phyloP scores from a whole-genome alignment of 306 rosid species.

The Rosa chinensis region DNA sequence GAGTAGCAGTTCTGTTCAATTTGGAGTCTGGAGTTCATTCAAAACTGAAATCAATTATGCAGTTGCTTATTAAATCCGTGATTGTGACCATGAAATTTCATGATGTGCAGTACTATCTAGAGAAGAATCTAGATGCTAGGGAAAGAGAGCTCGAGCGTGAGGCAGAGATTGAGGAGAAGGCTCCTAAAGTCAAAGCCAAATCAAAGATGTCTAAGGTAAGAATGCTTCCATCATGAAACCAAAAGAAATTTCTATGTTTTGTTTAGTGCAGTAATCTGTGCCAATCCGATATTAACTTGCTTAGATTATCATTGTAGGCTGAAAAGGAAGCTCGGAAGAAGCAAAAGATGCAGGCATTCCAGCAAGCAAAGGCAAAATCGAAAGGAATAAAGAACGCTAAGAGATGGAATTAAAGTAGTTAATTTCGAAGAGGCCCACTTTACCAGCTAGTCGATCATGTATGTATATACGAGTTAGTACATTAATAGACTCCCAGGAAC shows the following conservation, averaged over 20 bases:
- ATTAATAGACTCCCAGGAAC: conserved; percentile 32
- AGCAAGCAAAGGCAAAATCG: conserved; percentile 87
- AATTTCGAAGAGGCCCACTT: conserved; percentile 28
- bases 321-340: conserved; percentile 95
- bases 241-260: background rate
- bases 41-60: background rate
- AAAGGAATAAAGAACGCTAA: conserved; percentile 74
- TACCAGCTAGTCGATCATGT: conserved; percentile 47
- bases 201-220: conserved; percentile 96
- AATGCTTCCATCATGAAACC: conserved; percentile 4
- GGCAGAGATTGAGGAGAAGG: conserved; percentile 91
- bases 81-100: conserved; percentile 28
- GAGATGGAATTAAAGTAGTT: conserved; percentile 77
- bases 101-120: conserved; percentile 73
- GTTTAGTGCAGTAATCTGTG: background rate
- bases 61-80: conserved; percentile 15
- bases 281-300: background rate
- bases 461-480: conserved; percentile 23
- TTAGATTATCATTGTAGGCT: conserved; percentile 46
- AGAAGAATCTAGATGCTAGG: conserved; percentile 91
- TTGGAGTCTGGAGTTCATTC: background rate
- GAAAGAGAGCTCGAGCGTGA: conserved; percentile 77
- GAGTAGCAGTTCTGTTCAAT: background rate
- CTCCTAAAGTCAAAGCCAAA: conserved; percentile 93
- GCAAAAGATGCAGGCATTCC: conserved; percentile 87